Evolutionary conservation across 2,329 filamentous ascomycete genomes (phyloP).

Genomic region (Stagonosporopsis rhizophila): DNA sequence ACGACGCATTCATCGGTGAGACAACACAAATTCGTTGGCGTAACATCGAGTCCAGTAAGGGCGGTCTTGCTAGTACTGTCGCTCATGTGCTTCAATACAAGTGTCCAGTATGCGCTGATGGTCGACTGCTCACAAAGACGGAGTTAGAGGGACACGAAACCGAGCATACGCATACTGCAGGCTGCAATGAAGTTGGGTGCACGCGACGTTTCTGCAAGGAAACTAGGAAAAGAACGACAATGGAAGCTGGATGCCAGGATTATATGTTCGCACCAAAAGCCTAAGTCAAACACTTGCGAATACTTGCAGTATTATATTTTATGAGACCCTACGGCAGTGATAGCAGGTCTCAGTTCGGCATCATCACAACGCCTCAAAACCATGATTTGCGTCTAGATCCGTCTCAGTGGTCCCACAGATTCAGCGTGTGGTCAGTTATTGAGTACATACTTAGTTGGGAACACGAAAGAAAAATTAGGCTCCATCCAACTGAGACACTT

Average conservation of each 20-base stretch:
- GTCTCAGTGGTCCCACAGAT: too few species aligned
- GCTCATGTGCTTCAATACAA: slow-evolving; percentile 23
- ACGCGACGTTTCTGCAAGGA: slow-evolving; percentile 36
- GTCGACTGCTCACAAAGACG: slow-evolving; percentile 31
- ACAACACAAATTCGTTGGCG: slow-evolving; percentile 41
- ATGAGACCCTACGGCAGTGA: too few species aligned
- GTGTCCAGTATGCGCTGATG: slow-evolving; percentile 34
- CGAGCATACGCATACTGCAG: slow-evolving; percentile 35
- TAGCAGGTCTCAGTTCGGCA: too few species aligned
- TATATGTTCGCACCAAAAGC: slow-evolving; percentile 15
- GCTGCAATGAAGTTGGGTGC: slow-evolving; percentile 27
- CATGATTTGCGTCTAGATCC: too few species aligned
- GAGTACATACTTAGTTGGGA: too few species aligned
- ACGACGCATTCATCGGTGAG: slow-evolving; percentile 30
- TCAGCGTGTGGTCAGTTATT: too few species aligned
- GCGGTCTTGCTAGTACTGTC: slow-evolving; percentile 10
- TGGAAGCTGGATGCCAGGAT: slow-evolving; percentile 11
- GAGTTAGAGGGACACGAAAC: slow-evolving; percentile 34
- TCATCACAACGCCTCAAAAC: too few species aligned
- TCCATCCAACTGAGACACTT: too few species aligned
- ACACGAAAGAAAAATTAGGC: too few species aligned
- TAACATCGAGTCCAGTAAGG: slow-evolving; percentile 15
- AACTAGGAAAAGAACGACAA: slow-evolving; percentile 4
- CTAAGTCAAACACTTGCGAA: not conserved
- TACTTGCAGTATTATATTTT: not conserved